Percentiles rank a stretch among this genome's conserved stretches.
Conservation (phyloP, 1,139 yeast genomes). For the Sugiyamaella paludigena region DNA sequence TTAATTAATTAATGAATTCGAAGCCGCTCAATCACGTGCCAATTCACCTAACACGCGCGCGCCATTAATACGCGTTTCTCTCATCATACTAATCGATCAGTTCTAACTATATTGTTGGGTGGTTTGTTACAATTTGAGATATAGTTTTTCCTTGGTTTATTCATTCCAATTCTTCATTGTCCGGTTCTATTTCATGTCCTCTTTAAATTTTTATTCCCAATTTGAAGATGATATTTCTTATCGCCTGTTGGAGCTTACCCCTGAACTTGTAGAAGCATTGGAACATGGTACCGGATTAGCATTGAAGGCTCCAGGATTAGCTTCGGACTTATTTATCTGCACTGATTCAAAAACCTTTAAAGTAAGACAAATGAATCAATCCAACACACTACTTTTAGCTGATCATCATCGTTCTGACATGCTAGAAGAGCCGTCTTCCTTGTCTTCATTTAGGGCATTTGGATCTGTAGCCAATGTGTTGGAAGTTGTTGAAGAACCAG, state of each 20-base stretch:
- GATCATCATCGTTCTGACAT: slow-evolving; percentile 21
- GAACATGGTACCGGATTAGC: slow-evolving; percentile 39
- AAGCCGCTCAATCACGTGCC: too few relatives aligned
- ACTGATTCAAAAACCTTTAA: slow-evolving; percentile 58
- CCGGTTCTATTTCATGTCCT: background rate
- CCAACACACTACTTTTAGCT: slow-evolving; percentile 69
- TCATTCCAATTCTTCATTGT: background rate
- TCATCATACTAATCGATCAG: too few relatives aligned
- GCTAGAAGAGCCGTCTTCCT: slow-evolving; percentile 34
- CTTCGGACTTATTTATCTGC: slow-evolving; percentile 58
- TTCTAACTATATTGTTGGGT: too few relatives aligned
- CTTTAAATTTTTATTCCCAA: slow-evolving; percentile 23
- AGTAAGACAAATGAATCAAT: slow-evolving; percentile 78
- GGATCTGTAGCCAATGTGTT: slow-evolving; percentile 47
- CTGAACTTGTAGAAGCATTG: slow-evolving; percentile 50
- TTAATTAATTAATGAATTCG: too few relatives aligned
- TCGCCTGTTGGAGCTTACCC: slow-evolving; percentile 59
- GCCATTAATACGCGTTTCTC: too few relatives aligned
- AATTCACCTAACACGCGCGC: too few relatives aligned
- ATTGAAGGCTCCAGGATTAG: slow-evolving; percentile 47
- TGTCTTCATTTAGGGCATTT: slow-evolving; percentile 24
- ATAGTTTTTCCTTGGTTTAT: too few relatives aligned
- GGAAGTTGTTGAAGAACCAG: slow-evolving; percentile 36
- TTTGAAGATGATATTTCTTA: slow-evolving; percentile 41
- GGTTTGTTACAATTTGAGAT: too few relatives aligned